These are phyloP conservation scores for Penicillium carneum DNA, from an alignment of 2,329 filamentous ascomycete species.

Conservation along the genomic window DNA sequence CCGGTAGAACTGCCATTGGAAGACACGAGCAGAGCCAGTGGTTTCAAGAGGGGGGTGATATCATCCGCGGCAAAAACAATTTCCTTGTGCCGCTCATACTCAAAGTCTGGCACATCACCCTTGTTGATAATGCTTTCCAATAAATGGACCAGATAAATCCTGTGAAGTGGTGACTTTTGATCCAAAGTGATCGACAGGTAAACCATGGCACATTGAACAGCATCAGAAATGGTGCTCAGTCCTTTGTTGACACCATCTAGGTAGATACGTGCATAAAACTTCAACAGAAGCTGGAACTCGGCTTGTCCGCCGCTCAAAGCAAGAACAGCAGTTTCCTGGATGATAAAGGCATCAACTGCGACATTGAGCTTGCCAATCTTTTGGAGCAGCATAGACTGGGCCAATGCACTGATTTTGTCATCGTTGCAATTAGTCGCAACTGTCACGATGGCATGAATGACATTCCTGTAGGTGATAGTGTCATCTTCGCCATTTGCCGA, in stretches of 20 bases:
- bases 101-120: constrained; percentile 79
- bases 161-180: constrained; percentile 75
- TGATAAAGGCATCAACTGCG: constrained; percentile 81
- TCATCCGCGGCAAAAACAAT: constrained; percentile 82
- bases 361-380: constrained; percentile 86
- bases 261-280: constrained; percentile 78
- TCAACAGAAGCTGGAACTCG: constrained; percentile 85
- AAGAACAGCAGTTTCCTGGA: constrained; percentile 79
- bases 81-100: constrained; percentile 77
- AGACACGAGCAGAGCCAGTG: constrained; percentile 84
- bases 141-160: constrained; percentile 82
- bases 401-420: constrained; percentile 89
- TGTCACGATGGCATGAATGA: constrained; percentile 94
- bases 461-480: constrained; percentile 77
- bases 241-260: constrained; percentile 75
- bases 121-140: constrained; percentile 88
- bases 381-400: constrained; percentile 94
- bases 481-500: constrained; percentile 79
- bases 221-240: constrained; percentile 71
- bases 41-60: constrained; percentile 85
- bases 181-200: constrained; percentile 75
- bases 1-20: constrained; percentile 35
- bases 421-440: constrained; percentile 83
- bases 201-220: constrained; percentile 80
- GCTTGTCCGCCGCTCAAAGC: constrained; percentile 77